A percentile compares a stretch with the other conserved stretches of the same genome.
Conservation (phyloP, 2,329 filamentous ascomycete genomes). For the Neofusicoccum ribis region DNA sequence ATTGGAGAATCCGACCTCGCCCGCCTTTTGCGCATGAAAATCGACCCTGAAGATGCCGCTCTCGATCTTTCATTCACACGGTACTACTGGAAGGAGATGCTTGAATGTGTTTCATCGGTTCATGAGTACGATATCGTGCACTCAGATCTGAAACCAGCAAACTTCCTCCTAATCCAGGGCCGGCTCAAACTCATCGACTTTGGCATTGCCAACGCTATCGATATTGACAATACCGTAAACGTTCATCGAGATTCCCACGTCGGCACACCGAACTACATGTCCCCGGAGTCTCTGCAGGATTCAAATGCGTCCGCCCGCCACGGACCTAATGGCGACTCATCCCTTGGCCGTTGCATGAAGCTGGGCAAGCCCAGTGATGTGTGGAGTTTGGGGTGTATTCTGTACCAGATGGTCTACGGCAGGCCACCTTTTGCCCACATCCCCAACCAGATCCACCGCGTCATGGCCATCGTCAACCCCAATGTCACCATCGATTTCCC, state of each 20-base stretch:
- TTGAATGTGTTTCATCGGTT: slow-evolving; percentile 88
- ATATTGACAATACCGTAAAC: slow-evolving; percentile 93
- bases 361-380: slow-evolving; percentile 94
- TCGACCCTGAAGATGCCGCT: slow-evolving; percentile 58
- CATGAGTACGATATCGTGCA: slow-evolving; percentile 92
- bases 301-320: slow-evolving; percentile 63
- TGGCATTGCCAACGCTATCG: slow-evolving; percentile 95
- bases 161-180: slow-evolving; percentile 91
- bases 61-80: slow-evolving; percentile 90
- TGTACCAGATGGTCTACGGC: slow-evolving; percentile 99
- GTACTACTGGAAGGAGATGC: slow-evolving; percentile 99
- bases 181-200: slow-evolving; percentile 96
- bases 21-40: slow-evolving; percentile 73
- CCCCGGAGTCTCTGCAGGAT: slow-evolving; percentile 88
- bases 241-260: slow-evolving; percentile 95
- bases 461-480: slow-evolving; percentile 83
- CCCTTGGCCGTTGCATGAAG: slow-evolving; percentile 78
- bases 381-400: slow-evolving; percentile 93
- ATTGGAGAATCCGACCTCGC: slow-evolving; percentile 93
- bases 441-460: slow-evolving; percentile 78
- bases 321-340: slow-evolving; percentile 37
- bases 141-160: slow-evolving; percentile 94
- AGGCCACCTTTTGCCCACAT: slow-evolving; percentile 94
- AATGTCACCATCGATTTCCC: slow-evolving; percentile 73
- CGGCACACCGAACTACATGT: slow-evolving; percentile 98